Conservation (phyloP, 2,329 filamentous ascomycete genomes). For the Epicoccum sorghinum region DNA sequence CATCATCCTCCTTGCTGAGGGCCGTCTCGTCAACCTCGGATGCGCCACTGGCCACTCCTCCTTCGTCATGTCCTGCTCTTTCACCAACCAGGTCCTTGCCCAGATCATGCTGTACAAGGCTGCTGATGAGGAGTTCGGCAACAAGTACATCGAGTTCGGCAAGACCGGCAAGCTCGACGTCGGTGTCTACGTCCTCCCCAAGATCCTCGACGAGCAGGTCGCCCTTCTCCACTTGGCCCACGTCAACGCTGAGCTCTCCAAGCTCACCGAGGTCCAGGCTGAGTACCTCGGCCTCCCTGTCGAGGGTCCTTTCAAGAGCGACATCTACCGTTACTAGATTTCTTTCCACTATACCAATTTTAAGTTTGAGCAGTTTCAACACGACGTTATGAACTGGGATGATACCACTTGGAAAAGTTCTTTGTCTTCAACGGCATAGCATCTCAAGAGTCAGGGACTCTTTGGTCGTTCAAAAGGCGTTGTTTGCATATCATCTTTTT, state of each 20-base stretch:
- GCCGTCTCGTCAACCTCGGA: slow-evolving; percentile 98
- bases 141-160: slow-evolving; percentile 97
- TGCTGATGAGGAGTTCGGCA: slow-evolving; percentile 81
- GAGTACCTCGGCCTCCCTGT: slow-evolving; percentile 89
- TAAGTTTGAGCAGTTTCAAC: slow-evolving; percentile 54
- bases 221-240: slow-evolving; percentile 91
- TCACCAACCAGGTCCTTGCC: slow-evolving; percentile 99
- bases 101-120: slow-evolving; percentile 99
- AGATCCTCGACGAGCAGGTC: slow-evolving; percentile 99
- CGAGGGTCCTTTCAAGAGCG: slow-evolving; percentile 95
- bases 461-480: slow-evolving; percentile 45
- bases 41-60: slow-evolving; percentile 99
- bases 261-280: slow-evolving; percentile 82
- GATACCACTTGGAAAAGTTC: slow-evolving; percentile 61
- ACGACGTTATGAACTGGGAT: slow-evolving; percentile 65
- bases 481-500: slow-evolving; percentile 45
- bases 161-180: slow-evolving; percentile 87
- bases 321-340: slow-evolving; percentile 70
- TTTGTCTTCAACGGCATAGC: slow-evolving; percentile 68
- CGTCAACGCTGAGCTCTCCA: slow-evolving; percentile 92
- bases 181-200: slow-evolving; percentile 95
- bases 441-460: slow-evolving; percentile 40
- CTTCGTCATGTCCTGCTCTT: slow-evolving; percentile 99
- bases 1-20: slow-evolving; percentile 98
- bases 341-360: slow-evolving; percentile 30